A percentile compares a stretch with the other conserved stretches of the same genome.
phyloP scores from a whole-genome alignment of 768 basidiomycete genomes.

The Auricularia cornea region DNA sequence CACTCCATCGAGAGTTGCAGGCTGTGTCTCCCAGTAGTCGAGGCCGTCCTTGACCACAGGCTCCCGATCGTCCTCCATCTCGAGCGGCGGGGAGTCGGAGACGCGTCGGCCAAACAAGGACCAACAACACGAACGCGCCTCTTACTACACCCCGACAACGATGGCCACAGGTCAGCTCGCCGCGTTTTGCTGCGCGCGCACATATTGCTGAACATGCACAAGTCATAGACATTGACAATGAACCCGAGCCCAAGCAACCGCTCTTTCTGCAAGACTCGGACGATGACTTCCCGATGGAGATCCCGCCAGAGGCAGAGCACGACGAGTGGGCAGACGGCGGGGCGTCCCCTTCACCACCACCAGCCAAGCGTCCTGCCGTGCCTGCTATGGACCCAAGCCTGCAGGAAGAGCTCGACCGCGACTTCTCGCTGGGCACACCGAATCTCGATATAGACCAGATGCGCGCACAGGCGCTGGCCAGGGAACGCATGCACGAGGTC shows the following conservation, averaged over 20 bases:
- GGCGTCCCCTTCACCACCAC: too few relatives aligned
- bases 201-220: too few relatives aligned
- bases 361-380: neutral
- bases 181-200: too few relatives aligned
- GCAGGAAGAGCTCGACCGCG: neutral
- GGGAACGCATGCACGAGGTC: neutral
- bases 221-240: too few relatives aligned
- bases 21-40: slow-evolving; percentile 76
- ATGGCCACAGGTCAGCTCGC: too few relatives aligned
- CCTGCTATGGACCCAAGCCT: neutral
- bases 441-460: neutral
- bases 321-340: neutral
- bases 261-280: neutral
- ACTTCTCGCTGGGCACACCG: neutral
- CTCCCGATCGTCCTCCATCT: neutral
- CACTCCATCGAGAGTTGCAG: slow-evolving; percentile 80
- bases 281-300: neutral
- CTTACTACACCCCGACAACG: too few relatives aligned
- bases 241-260: neutral
- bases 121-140: too few relatives aligned
- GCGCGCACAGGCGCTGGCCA: neutral
- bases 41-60: slow-evolving; percentile 71
- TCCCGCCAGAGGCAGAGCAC: slow-evolving; percentile 7
- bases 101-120: too few relatives aligned
- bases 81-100: neutral